phyloP scores from a whole-genome alignment of 2,329 filamentous ascomycete species.

The Colletotrichum brevisporum region DNA sequence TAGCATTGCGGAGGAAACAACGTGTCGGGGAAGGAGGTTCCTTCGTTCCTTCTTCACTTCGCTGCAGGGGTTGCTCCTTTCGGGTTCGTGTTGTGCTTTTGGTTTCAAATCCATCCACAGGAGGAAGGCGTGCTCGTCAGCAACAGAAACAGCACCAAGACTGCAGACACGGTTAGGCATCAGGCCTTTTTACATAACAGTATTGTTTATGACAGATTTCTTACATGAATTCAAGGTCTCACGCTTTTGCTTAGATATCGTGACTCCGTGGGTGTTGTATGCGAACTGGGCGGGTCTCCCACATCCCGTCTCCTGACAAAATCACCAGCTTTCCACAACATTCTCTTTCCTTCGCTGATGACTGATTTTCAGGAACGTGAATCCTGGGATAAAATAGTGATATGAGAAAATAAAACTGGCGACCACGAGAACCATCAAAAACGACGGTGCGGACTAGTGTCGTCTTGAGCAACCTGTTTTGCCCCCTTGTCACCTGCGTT shows the following conservation, averaged over 20 bases:
- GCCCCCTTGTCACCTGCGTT: neutral
- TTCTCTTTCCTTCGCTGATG: too few species aligned
- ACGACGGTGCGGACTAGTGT: too few species aligned
- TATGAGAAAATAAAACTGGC: too few species aligned
- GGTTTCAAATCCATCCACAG: neutral
- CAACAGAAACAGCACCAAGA: slow-evolving; percentile 9
- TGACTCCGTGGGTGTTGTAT: neutral
- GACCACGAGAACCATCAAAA: too few species aligned
- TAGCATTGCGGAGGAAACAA: neutral
- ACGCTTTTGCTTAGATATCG: neutral
- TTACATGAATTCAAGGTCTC: neutral
- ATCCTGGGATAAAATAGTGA: too few species aligned
- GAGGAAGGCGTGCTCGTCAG: slow-evolving; percentile 15
- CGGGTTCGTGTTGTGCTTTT: slow-evolving; percentile 13
- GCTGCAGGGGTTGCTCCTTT: slow-evolving; percentile 29
- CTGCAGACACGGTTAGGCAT: slow-evolving; percentile 18
- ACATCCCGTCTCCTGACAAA: neutral
- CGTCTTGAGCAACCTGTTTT: too few species aligned
- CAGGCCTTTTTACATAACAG: slow-evolving; percentile 10
- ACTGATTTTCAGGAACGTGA: too few species aligned
- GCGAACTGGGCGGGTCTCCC: neutral
- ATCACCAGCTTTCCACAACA: too few species aligned
- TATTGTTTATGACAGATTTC: neutral
- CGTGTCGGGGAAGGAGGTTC: neutral
- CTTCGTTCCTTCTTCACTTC: neutral